phyloP scores from a whole-genome alignment of 2,329 filamentous ascomycete genomes.

The Ramularia endophylla region DNA sequence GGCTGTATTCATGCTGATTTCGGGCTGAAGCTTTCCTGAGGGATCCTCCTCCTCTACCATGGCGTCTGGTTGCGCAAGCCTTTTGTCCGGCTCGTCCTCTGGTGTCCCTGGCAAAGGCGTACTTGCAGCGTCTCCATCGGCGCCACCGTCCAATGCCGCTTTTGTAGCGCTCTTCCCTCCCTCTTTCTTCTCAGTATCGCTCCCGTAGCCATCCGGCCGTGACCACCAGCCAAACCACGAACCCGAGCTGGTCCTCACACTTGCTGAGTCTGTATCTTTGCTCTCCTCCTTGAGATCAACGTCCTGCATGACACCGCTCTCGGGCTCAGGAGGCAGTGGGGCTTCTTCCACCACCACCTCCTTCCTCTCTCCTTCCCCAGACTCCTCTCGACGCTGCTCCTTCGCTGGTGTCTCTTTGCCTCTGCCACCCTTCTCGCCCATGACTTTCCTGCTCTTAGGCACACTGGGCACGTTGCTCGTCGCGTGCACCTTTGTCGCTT shows the following conservation, averaged over 20 bases:
- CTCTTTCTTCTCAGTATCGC: constrained; percentile 32
- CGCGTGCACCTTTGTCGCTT: constrained; percentile 43
- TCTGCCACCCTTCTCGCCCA: constrained; percentile 20
- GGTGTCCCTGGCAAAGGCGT: constrained; percentile 37
- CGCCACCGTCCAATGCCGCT: constrained; percentile 22
- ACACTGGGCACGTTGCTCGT: constrained; percentile 28
- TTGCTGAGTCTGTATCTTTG: constrained; percentile 16
- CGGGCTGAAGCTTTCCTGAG: constrained; percentile 14
- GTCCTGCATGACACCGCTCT: constrained; percentile 14
- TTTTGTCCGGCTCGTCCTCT: constrained; percentile 6
- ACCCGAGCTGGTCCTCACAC: constrained; percentile 19
- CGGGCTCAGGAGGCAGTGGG: constrained; percentile 40
- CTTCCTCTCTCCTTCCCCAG: constrained; percentile 11
- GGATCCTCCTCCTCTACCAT: constrained; percentile 5
- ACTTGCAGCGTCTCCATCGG: constrained; percentile 32
- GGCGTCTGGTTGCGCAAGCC: constrained; percentile 1
- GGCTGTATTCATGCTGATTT: constrained; percentile 17
- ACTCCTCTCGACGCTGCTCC: constrained; percentile 1
- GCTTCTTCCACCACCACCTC: constrained; percentile 31
- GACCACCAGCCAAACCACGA: constrained; percentile 48
- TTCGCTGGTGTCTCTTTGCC: constrained; percentile 9
- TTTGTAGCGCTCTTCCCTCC: constrained; percentile 22
- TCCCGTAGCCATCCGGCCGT: constrained; percentile 41
- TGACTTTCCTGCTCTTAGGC: constrained; percentile 23
- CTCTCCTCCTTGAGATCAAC: constrained; percentile 16